These are phyloP conservation scores for Trichoderma sp. DNA, from an alignment of 2,329 filamentous ascomycete species.

Conservation along the genomic window DNA sequence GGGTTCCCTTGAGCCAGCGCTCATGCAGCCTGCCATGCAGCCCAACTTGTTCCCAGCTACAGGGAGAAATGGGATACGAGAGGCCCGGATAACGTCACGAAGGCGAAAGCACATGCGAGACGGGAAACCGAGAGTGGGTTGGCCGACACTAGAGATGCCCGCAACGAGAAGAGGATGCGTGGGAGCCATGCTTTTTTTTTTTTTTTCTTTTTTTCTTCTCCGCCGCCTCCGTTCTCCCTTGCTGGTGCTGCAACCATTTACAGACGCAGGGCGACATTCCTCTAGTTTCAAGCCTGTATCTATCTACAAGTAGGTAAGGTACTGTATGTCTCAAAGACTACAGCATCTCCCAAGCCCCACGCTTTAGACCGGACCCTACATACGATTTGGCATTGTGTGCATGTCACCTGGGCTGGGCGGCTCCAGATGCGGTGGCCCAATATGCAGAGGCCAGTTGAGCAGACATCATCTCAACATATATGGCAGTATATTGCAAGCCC, in stretches of 20 bases:
- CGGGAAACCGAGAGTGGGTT: neutral
- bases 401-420: neutral
- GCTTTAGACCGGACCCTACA: neutral
- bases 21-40: conserved; percentile 9
- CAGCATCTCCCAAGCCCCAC: neutral
- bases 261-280: neutral
- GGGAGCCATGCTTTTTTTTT: neutral
- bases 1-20: neutral
- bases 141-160: neutral
- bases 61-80: neutral
- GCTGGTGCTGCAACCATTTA: neutral
- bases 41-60: neutral
- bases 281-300: neutral
- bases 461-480: neutral
- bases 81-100: conserved; percentile 3
- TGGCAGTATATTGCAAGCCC: neutral
- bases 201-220: neutral
- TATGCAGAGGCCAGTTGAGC: neutral
- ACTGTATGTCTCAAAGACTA: neutral
- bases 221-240: neutral
- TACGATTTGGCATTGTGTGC: neutral
- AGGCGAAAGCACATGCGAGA: conserved; percentile 4
- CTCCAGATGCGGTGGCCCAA: neutral
- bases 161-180: neutral
- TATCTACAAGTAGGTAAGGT: neutral